Base-by-base conservation (phyloP, 1,284 basidiomycete species). In the Kalmanozyma brasiliensis region DNA sequence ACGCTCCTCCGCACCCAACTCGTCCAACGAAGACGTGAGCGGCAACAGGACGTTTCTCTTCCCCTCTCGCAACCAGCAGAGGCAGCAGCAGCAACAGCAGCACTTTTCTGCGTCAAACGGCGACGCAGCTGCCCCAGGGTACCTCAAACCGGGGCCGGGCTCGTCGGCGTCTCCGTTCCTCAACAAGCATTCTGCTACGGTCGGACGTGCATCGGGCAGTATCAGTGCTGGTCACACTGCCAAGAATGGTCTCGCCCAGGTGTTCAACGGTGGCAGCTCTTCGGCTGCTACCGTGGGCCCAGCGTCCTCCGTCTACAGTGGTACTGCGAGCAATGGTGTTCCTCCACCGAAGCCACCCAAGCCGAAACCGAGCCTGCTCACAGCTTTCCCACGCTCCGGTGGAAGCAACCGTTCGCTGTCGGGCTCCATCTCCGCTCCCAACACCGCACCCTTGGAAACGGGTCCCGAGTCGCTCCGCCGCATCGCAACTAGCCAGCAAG, bases 141-240 rank as follows among this genome's bases (percentile, higher is more conserved):
- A 58, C 26, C 52, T 66, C 4, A 49, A 56, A 7, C 65, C 61
- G 0, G 53, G 56, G 5, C 61, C 70, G 3, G 52, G 53, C 20
- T 37, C 62, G 1, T 70, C 67, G 2, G 68, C 66, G 7, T 68
- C 67, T 8, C 67, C 70, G 0, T 70, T 65, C 49, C 59, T 72
- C 34, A 72, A 67, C 60, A 72, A 57, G 52, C 69, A 72, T 32
- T 52, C 68, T 30, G 68, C 62, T 2, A 62, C 63, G 2, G 60
- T 71, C 10, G 68, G 62, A 26, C 58, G 55, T 23, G 53, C 62
- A 6, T 53, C 62, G 7, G 58, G 52, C 30, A 51, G 46, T 45
- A 32, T 46, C 5, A 22, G 19, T 16, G 17, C 30, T 2, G 61
- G 57, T 1, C 24, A 53, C 29, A 40, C 53, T 11, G 65, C 61